phyloP scores from a whole-genome alignment of 441 rosid species.

The Pelargonium hybrid region DNA sequence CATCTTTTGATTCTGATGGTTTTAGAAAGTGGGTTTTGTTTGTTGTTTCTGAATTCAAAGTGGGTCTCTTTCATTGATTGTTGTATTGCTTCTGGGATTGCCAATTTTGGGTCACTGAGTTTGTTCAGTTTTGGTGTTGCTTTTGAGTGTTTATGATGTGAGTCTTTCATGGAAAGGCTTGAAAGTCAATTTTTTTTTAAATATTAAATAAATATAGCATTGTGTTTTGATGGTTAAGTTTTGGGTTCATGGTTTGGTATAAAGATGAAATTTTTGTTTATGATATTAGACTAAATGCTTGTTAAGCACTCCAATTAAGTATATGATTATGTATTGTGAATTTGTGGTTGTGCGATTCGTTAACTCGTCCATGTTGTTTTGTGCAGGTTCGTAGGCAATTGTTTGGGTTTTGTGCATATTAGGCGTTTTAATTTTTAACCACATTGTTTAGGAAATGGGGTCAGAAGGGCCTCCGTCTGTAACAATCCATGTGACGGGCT shows the following conservation, averaged over 20 bases:
- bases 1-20: conserved; percentile 12
- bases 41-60: background rate
- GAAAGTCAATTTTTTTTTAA: background rate
- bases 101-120: background rate
- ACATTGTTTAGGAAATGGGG: conserved; percentile 47
- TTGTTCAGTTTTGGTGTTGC: background rate
- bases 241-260: background rate
- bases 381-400: conserved; percentile 27
- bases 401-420: conserved; percentile 21
- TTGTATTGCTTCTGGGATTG: background rate
- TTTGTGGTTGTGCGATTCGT: background rate
- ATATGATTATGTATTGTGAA: background rate
- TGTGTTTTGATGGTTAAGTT: background rate
- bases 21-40: conserved; percentile 13
- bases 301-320: background rate
- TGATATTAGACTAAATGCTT: background rate
- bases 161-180: background rate
- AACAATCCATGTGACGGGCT: conserved; percentile 70
- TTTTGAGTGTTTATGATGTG: background rate
- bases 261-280: background rate
- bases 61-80: background rate
- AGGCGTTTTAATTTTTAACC: conserved; percentile 9
- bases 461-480: conserved; percentile 80
- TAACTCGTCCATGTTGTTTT: conserved; percentile 4
- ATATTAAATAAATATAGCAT: background rate